Conservation (phyloP, 176 grass and related monocot species). For the Puccinellia tenuiflora region DNA sequence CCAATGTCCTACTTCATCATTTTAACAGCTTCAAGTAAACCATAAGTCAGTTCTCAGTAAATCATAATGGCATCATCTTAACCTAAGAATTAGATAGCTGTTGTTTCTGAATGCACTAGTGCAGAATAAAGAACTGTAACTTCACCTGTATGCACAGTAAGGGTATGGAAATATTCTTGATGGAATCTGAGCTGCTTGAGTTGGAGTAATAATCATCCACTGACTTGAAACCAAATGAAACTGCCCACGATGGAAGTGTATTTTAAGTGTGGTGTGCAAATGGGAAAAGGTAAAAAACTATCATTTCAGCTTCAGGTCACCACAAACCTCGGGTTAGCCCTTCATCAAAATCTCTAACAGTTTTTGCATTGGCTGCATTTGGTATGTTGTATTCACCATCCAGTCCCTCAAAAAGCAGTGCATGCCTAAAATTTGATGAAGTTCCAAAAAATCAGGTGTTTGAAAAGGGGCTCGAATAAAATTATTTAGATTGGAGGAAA, state of each 20-base stretch:
- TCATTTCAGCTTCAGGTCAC: not conserved
- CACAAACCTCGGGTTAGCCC: slow-evolving; percentile 78
- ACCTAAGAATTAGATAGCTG: not conserved
- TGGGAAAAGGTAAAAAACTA: not conserved
- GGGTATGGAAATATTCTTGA: slow-evolving; percentile 78
- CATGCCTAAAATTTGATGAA: slow-evolving; percentile 62
- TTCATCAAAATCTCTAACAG: slow-evolving; percentile 92
- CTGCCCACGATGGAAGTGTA: slow-evolving; percentile 32
- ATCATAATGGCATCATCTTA: not conserved
- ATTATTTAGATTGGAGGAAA: slow-evolving; percentile 13
- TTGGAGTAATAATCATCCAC: slow-evolving; percentile 97
- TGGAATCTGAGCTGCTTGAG: slow-evolving; percentile 88
- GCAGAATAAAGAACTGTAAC: not conserved
- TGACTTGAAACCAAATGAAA: slow-evolving; percentile 99
- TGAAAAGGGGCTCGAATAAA: slow-evolving; percentile 3
- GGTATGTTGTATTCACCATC: slow-evolving; percentile 82
- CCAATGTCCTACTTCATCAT: not conserved
- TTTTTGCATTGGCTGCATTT: slow-evolving; percentile 71
- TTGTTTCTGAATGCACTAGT: slow-evolving; percentile 3
- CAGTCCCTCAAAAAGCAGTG: slow-evolving; percentile 73
- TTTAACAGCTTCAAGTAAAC: not conserved
- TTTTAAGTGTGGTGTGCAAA: slow-evolving; percentile 6
- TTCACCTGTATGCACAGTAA: slow-evolving; percentile 96
- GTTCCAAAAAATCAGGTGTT: slow-evolving; percentile 31
- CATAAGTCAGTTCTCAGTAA: not conserved